Conservation (phyloP, 345 rosid genomes). For the Arabidopsis suecica region DNA sequence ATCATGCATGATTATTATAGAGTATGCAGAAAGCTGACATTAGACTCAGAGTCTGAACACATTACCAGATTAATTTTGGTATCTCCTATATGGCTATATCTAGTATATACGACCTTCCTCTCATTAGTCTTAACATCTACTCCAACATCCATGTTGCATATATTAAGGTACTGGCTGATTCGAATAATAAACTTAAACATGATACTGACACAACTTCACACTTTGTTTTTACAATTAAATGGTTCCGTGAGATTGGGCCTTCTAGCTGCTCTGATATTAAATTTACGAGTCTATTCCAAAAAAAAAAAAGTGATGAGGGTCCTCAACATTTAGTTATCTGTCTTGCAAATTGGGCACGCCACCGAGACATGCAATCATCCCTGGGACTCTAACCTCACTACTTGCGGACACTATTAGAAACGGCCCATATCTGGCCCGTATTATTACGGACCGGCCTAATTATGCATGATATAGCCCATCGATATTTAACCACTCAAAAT, state of each 20-base stretch:
- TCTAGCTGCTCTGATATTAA: not conserved
- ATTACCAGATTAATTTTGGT: too few relatives aligned
- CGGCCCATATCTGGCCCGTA: conserved; percentile 5
- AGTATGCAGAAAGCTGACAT: not conserved
- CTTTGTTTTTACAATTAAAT: not conserved
- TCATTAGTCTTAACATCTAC: not conserved
- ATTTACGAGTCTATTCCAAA: not conserved
- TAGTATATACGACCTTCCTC: not conserved
- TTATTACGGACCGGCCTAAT: not conserved
- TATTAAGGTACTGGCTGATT: not conserved
- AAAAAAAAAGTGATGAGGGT: not conserved
- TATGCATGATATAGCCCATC: not conserved
- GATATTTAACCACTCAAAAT: not conserved
- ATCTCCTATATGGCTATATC: too few relatives aligned
- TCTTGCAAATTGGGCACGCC: not conserved
- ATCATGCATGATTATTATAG: too few relatives aligned
- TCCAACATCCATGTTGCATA: not conserved
- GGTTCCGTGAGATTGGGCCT: not conserved
- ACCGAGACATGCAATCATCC: too few relatives aligned
- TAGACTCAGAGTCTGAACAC: not conserved
- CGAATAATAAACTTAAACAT: not conserved
- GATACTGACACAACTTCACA: not conserved
- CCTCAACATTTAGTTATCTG: not conserved
- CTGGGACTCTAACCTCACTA: not conserved
- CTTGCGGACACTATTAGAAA: not conserved